These are phyloP conservation scores for Aspergillus hiratsukae DNA, from an alignment of 2,329 filamentous ascomycete genomes.

Conservation along the genomic window DNA sequence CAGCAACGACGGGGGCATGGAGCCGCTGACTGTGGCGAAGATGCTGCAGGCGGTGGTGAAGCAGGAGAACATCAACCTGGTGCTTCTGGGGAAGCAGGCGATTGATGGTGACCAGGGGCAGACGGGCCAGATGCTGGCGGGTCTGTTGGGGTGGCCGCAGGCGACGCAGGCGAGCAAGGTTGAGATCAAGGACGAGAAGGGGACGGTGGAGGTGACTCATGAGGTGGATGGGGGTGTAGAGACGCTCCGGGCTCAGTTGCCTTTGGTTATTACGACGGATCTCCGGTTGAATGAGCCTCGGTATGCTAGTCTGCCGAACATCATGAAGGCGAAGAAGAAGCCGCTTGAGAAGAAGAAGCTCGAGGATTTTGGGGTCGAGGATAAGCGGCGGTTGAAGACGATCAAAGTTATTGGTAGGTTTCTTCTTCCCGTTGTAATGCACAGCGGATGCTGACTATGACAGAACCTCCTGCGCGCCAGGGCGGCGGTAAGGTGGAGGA, in stretches of 20 bases:
- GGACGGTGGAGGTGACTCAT: constrained; percentile 70
- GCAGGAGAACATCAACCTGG: constrained; percentile 82
- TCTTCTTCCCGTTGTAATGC: background rate
- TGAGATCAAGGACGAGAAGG: constrained; percentile 63
- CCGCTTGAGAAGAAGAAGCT: constrained; percentile 87
- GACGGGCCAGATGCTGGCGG: constrained; percentile 97
- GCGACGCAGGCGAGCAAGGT: constrained; percentile 90
- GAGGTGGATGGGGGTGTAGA: constrained; percentile 96
- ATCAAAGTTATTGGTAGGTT: constrained; percentile 76
- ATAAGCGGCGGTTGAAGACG: constrained; percentile 74
- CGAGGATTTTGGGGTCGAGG: constrained; percentile 74
- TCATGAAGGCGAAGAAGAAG: constrained; percentile 99
- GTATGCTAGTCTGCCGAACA: constrained; percentile 93
- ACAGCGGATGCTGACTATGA: constrained; percentile 8
- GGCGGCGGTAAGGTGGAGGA: constrained; percentile 96
- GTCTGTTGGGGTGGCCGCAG: constrained; percentile 85
- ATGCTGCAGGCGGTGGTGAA: constrained; percentile 74
- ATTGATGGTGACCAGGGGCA: constrained; percentile 95
- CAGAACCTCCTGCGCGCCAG: constrained; percentile 80
- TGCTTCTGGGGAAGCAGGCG: constrained; percentile 94
- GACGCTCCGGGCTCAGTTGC: constrained; percentile 78
- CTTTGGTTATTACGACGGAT: constrained; percentile 93
- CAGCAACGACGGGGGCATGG: constrained; percentile 61
- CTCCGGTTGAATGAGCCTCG: constrained; percentile 89
- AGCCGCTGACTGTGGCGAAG: constrained; percentile 91